These are phyloP conservation scores for Yamadazyma oceani DNA, from an alignment of 1,139 yeast species.

Conservation along the genomic window DNA sequence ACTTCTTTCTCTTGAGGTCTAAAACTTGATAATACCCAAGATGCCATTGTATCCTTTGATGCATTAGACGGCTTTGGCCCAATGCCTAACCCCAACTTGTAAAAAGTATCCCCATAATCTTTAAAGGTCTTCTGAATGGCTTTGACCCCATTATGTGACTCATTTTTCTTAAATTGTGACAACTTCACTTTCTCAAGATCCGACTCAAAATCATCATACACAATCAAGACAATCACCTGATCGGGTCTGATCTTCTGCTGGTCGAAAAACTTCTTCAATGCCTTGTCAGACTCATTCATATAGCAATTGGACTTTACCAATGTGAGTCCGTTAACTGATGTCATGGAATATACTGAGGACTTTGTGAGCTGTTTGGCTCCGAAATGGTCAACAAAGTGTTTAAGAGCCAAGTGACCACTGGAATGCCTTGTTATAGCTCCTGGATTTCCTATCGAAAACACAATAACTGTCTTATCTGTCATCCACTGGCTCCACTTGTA, in stretches of 20 bases:
- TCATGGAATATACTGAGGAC: conserved; percentile 25
- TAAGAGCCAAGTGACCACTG: conserved; percentile 38
- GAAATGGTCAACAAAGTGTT: conserved; percentile 25
- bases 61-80: conserved; percentile 46
- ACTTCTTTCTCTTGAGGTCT: conserved; percentile 19
- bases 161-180: conserved; percentile 31
- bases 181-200: conserved; percentile 30
- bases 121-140: conserved; percentile 19
- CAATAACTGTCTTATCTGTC: neutral
- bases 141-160: conserved; percentile 44
- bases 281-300: conserved; percentile 43
- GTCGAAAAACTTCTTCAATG: conserved; percentile 26
- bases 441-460: conserved; percentile 47
- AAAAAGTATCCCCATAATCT: conserved; percentile 14
- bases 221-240: conserved; percentile 22
- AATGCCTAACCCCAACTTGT: conserved; percentile 42
- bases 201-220: conserved; percentile 44
- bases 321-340: conserved; percentile 20
- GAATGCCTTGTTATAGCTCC: conserved; percentile 43
- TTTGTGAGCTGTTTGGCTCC: conserved; percentile 26
- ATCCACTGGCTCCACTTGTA: no score
- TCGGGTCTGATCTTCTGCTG: conserved; percentile 20
- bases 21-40: conserved; percentile 41
- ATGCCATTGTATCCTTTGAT: conserved; percentile 34
- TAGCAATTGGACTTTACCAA: conserved; percentile 40